phyloP scores from a whole-genome alignment of 2,329 filamentous ascomycete species.

The Talaromyces sp. region DNA sequence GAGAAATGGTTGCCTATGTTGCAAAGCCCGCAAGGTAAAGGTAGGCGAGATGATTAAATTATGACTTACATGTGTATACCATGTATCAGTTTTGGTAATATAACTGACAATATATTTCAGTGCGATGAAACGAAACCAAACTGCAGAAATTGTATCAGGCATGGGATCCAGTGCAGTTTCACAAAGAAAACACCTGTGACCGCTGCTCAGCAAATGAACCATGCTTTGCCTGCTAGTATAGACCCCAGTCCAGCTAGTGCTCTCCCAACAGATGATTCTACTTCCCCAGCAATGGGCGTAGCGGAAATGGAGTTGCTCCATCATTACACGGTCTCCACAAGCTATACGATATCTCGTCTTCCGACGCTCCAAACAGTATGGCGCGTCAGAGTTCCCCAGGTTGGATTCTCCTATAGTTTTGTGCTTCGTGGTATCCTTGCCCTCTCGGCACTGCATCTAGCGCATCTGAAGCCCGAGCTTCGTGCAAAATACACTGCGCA shows the following conservation, averaged over 20 bases:
- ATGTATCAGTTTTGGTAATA: not conserved
- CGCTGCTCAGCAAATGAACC: not conserved
- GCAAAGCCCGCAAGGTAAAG: conserved; percentile 25
- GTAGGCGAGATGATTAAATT: conserved; percentile 9
- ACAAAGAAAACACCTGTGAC: not conserved
- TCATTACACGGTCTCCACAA: conserved; percentile 47
- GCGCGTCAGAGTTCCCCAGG: conserved; percentile 42
- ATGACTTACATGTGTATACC: too few species aligned
- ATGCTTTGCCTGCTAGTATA: not conserved
- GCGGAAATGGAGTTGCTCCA: conserved; percentile 49
- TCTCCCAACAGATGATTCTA: not conserved
- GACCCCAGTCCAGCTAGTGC: too few species aligned
- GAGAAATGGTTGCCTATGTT: conserved; percentile 19
- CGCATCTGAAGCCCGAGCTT: conserved; percentile 33
- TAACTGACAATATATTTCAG: conserved; percentile 8
- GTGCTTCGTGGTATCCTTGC: conserved; percentile 47
- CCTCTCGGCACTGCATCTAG: conserved; percentile 46
- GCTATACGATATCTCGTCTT: conserved; percentile 41
- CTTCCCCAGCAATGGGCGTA: conserved; percentile 15
- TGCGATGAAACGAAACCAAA: conserved; percentile 22
- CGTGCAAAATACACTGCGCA: conserved; percentile 35
- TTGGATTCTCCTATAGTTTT: conserved; percentile 43
- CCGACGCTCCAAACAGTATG: conserved; percentile 41
- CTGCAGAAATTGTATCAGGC: conserved; percentile 20
- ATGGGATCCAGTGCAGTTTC: conserved; percentile 19